phyloP scores from a whole-genome alignment of 176 grass and related monocot genomes.

The Oryza coarctata region DNA sequence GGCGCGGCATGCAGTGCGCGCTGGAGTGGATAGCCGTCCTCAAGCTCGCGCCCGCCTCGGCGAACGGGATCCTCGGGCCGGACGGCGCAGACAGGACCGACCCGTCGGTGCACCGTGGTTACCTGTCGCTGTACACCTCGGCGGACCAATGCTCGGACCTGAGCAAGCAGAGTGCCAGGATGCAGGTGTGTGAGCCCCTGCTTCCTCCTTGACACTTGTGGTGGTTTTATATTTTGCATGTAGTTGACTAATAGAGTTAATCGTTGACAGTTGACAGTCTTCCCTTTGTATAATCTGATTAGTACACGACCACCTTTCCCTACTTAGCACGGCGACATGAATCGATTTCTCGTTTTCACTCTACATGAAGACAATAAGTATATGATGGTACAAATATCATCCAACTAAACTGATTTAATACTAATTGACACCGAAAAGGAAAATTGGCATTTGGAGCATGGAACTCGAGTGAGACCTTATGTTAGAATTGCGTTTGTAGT shows the following conservation, averaged over 20 bases:
- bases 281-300: not conserved
- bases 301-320: not conserved
- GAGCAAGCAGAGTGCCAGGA: slow-evolving; percentile 62
- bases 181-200: slow-evolving; percentile 52
- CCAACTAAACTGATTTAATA: too few species aligned
- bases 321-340: not conserved
- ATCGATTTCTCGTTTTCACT: not conserved
- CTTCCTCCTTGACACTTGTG: not conserved
- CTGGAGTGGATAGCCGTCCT: slow-evolving; percentile 79
- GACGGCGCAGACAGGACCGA: slow-evolving; percentile 34
- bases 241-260: not conserved
- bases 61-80: slow-evolving; percentile 51
- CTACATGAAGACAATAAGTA: not conserved
- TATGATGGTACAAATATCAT: too few species aligned
- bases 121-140: slow-evolving; percentile 86
- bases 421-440: too few species aligned
- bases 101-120: slow-evolving; percentile 63
- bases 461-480: too few species aligned
- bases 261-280: not conserved
- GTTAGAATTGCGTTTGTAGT: too few species aligned
- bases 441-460: too few species aligned
- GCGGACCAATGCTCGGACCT: slow-evolving; percentile 41
- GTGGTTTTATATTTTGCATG: not conserved
- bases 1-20: slow-evolving; percentile 69
- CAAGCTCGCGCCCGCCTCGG: slow-evolving; percentile 59